phyloP scores from a whole-genome alignment of 2,329 filamentous ascomycete species.

The Xylaria sp. region DNA sequence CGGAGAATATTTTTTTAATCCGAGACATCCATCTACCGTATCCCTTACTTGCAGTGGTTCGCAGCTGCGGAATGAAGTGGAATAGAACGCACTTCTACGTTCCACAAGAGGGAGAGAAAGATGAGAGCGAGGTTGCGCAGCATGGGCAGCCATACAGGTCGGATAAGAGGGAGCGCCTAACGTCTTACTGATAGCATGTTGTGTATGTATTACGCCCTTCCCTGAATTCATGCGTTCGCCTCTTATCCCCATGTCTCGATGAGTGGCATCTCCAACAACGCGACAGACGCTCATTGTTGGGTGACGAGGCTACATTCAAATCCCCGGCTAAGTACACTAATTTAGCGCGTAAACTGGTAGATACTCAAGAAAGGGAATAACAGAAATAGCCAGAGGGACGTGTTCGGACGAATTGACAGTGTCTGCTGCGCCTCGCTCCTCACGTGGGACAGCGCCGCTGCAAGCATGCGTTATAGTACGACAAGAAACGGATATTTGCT shows the following conservation, averaged over 20 bases:
- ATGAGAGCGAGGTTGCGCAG: neutral
- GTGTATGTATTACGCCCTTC: neutral
- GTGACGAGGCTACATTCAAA: no score
- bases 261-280: no score
- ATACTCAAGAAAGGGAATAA: neutral
- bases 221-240: neutral
- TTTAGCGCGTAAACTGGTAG: no score
- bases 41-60: no score
- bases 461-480: conserved; percentile 1
- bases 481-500: conserved; percentile 1
- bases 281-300: no score
- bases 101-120: neutral
- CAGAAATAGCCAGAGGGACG: neutral
- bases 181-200: conserved; percentile 1
- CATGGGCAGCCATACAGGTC: neutral
- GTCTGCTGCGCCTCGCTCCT: neutral
- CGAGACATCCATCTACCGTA: no score
- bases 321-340: no score
- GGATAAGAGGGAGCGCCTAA: conserved; percentile 21
- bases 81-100: neutral
- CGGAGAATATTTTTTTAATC: conserved; percentile 18
- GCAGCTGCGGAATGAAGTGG: neutral
- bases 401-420: neutral
- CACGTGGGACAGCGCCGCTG: conserved; percentile 19
- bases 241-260: neutral